Evolutionary conservation across 257 asterid species (phyloP), one percentile per base, ranked within the genome.

Genomic region (Lavandula angustifolia): DNA sequence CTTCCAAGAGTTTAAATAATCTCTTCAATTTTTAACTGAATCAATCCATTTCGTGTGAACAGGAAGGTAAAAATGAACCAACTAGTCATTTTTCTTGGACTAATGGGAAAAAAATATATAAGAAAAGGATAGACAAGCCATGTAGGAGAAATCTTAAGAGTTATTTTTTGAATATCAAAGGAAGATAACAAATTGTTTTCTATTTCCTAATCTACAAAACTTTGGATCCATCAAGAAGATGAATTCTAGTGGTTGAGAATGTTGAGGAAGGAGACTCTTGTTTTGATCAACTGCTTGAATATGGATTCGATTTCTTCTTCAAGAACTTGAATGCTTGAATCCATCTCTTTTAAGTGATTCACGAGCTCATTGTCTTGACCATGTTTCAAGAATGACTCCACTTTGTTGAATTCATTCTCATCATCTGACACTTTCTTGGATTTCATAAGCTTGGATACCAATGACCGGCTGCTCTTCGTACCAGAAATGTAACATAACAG

Each of bases 251-350:
- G 76, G 51, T 64, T 74, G 57, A 74, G 75, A 50, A 68, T 51
- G 51, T 82, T 77, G 48, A 82, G 85, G 18, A 79, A 71, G 46
- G 61, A 55, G 29, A 80, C 82, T 47, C 85, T 64, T 10, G 78
- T 68, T 56, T 57, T 78, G 55, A 81, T 79, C 37, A 79, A 35
- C 60, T 68, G 78, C 38, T 73, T 80, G 74, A 72, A 76, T 18
- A 78, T 10, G 27, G 49, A 72, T 33, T 79, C 81, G 3, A 68
- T 32, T 37, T 74, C 82, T 8, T 71, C 56, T 66, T 78, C 86
- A 50, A 76, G 33, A 51, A 62, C 56, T 63, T 47, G 68, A 68
- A 69, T 69, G 73, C 61, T 76, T 17, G 65, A 41, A 10, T 80
- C 83, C 79, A 75, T 75, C 69, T 56, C 73, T 51, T 65, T 66